Evolutionary conservation across 2,329 filamentous ascomycete genomes (phyloP), one percentile per base, ranked within the genome.

Genomic region (Chaetomium globosum): DNA sequence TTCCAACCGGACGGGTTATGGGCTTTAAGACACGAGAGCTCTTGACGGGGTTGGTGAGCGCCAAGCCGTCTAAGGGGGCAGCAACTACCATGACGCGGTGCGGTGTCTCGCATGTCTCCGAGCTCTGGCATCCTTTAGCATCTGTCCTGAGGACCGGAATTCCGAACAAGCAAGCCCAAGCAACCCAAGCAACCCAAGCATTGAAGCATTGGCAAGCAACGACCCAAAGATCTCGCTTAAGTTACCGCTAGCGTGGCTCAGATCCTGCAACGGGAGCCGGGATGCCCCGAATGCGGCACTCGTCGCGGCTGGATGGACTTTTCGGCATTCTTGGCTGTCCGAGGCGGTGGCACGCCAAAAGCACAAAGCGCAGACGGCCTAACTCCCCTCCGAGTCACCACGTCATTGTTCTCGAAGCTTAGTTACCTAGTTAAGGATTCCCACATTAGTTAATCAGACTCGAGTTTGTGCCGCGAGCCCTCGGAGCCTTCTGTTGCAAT

Each of bases 191-290:
- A 48, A 23, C 9, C 46, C 9, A 43, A 43, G 39, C 39, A 43
- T 4, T 9, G 7, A 36, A 36, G 33, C 33, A 36, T 36, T 36
- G 8, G 8, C 9, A 43, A 43, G 39, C 39, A 43, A 43, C 39
- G 39, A 7, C 39, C 39, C 39, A 43, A 43, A n/a, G 21, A 52
- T 52, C 49, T 52, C 49, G 49, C 21, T 52, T 12, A 21, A 10
- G 19, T 46, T 43, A 33, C 52, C 28, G 52, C 16, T 43, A 19
- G 55, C 36, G 39, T 3, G 13, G 21, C 19, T 21, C 4, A 26
- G 33, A 56, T 39, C 54, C 21, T 9, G 21, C 55, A 48, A n/a
- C n/a, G 55, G 55, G 21, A 8, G 33, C 55, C 36, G 55, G 55
- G 55, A 36, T 57, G 33, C 55, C 23, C 55, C 55, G 55, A 36